phyloP scores from a whole-genome alignment of 805 yeast genomes.

The Henningerozyma blattae region DNA sequence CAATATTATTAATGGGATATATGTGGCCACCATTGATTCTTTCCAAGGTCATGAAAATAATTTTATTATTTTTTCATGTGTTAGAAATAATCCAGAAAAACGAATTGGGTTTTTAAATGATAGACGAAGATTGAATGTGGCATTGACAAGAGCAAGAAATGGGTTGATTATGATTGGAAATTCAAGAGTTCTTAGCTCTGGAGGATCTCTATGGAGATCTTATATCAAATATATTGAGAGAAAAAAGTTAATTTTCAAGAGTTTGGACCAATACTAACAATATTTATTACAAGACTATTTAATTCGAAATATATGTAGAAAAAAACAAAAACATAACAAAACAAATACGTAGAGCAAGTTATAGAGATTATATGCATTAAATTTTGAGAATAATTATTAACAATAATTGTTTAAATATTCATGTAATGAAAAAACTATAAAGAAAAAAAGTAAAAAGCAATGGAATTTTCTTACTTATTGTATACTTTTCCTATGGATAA shows the following conservation, averaged over 20 bases:
- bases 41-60: constrained; percentile 97
- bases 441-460: no score
- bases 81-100: constrained; percentile 44
- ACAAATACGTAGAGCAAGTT: no score
- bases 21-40: constrained; percentile 65
- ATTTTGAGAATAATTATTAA: no score
- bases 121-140: constrained; percentile 54
- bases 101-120: constrained; percentile 55
- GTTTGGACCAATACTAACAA: constrained; percentile 10
- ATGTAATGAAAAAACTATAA: no score
- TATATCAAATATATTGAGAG: constrained; percentile 32
- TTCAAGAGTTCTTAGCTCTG: constrained; percentile 33
- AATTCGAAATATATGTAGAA: no score
- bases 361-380: no score
- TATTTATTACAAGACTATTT: no score
- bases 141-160: constrained; percentile 56
- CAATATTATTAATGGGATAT: constrained; percentile 30
- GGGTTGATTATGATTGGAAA: constrained; percentile 57
- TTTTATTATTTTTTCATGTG: constrained; percentile 65
- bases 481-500: no score
- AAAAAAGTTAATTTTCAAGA: constrained; percentile 22
- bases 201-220: constrained; percentile 39
- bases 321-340: no score
- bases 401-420: no score
- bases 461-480: no score